These are phyloP conservation scores for Chlorella ohadii DNA, from an alignment of 139 green algal genomes.

Conservation along the genomic window DNA sequence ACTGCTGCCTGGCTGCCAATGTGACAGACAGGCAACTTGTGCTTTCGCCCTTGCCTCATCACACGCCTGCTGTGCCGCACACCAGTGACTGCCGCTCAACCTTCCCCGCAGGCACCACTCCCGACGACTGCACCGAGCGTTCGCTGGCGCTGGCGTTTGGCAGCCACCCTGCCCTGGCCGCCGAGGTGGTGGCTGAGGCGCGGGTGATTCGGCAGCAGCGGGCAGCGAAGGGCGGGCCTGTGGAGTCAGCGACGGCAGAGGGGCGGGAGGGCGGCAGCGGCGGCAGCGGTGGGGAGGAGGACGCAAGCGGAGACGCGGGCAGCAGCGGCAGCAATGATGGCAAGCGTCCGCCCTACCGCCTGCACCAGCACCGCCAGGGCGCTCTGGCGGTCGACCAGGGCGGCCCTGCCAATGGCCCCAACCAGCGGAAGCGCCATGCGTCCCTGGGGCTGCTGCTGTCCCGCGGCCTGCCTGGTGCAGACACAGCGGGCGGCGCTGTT, in stretches of 20 bases:
- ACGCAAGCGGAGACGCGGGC: not conserved
- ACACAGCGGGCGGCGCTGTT: not conserved
- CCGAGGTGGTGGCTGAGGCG: slow-evolving; percentile 33
- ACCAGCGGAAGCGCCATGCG: not conserved
- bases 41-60: too few species aligned
- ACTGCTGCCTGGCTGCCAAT: too few species aligned
- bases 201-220: slow-evolving; percentile 6
- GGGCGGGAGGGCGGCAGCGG: not conserved
- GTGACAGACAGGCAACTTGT: too few species aligned
- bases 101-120: not conserved
- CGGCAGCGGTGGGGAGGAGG: too few species aligned
- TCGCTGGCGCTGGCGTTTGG: slow-evolving; percentile 32
- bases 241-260: not conserved
- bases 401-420: too few species aligned
- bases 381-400: not conserved
- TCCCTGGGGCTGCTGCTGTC: not conserved
- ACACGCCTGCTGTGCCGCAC: too few species aligned
- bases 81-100: too few species aligned
- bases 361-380: slow-evolving; percentile 8
- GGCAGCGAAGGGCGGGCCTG: not conserved
- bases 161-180: slow-evolving; percentile 33
- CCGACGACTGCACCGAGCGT: slow-evolving; percentile 37
- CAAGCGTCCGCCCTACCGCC: not conserved
- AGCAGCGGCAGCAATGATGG: not conserved
- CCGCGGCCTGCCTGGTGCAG: too few species aligned